Percentiles rank a stretch among this genome's conserved stretches.
These are phyloP conservation scores for Anisodus acutangulus DNA, from an alignment of 257 asterid genomes.

Conservation along the genomic window DNA sequence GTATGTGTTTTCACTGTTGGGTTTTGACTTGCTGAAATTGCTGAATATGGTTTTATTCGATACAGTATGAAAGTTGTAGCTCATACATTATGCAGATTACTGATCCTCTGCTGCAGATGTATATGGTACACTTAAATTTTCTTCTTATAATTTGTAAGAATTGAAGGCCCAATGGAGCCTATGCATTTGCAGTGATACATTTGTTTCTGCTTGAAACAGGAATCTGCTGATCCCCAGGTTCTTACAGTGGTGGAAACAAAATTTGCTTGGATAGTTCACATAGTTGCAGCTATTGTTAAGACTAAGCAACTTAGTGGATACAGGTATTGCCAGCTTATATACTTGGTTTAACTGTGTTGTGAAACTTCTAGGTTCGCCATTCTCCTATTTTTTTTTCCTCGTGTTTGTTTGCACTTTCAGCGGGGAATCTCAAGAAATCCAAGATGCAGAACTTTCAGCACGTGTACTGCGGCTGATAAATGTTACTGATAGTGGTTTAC, in stretches of 20 bases:
- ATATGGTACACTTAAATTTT: slow-evolving; percentile 62
- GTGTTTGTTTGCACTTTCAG: slow-evolving; percentile 49
- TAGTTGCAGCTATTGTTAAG: slow-evolving; percentile 85
- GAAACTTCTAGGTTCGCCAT: background rate
- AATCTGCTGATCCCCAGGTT: slow-evolving; percentile 75
- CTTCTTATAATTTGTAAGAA: slow-evolving; percentile 18
- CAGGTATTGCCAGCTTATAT: slow-evolving; percentile 53
- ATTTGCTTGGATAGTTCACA: slow-evolving; percentile 97
- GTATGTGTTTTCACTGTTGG: background rate
- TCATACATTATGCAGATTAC: slow-evolving; percentile 73
- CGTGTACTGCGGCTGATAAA: slow-evolving; percentile 87
- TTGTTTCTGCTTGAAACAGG: slow-evolving; percentile 51
- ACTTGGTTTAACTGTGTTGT: slow-evolving; percentile 16
- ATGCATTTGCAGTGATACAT: slow-evolving; percentile 4
- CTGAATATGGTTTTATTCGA: slow-evolving; percentile 35
- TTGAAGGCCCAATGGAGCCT: slow-evolving; percentile 8
- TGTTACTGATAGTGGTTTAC: slow-evolving; percentile 84
- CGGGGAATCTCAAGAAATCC: slow-evolving; percentile 84
- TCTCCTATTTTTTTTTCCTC: slow-evolving; percentile 25
- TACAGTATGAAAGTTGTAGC: slow-evolving; percentile 95
- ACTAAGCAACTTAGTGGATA: slow-evolving; percentile 77
- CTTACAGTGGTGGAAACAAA: slow-evolving; percentile 80
- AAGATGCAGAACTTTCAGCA: slow-evolving; percentile 96
- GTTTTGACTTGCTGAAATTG: background rate
- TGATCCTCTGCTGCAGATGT: slow-evolving; percentile 90